Conservation (phyloP, 805 yeast genomes). For the Ogataea trehalophila region DNA sequence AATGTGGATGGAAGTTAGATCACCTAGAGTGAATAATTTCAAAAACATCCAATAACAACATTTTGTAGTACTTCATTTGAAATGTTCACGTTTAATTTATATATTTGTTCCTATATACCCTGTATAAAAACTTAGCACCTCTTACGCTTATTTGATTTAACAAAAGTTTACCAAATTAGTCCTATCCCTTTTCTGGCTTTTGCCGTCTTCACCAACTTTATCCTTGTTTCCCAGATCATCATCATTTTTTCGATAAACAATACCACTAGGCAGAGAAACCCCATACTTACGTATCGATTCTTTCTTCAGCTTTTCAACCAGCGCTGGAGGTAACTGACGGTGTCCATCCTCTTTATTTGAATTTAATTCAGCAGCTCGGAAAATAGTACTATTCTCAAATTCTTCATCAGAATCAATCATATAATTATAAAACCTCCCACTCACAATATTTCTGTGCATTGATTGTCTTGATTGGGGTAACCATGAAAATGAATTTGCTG, state of each 20-base stretch:
- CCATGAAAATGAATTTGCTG: too few species aligned
- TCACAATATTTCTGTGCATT: too few species aligned
- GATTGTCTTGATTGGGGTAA: too few species aligned
- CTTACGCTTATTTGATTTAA: background rate
- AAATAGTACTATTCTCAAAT: background rate
- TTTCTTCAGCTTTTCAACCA: slow-evolving; percentile 1
- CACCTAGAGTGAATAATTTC: background rate
- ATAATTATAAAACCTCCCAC: too few species aligned
- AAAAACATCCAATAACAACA: too few species aligned
- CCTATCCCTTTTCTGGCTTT: background rate
- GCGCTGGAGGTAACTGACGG: background rate
- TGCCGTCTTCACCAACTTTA: background rate
- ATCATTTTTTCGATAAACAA: slow-evolving; percentile 3
- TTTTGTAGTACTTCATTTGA: background rate
- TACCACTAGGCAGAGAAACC: slow-evolving; percentile 20
- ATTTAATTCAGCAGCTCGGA: background rate
- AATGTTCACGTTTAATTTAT: background rate
- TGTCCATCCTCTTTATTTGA: background rate
- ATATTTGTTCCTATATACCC: too few species aligned
- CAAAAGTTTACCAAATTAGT: background rate
- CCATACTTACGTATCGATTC: slow-evolving; percentile 18
- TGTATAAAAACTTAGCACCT: background rate
- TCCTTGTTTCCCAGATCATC: background rate
- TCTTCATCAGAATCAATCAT: too few species aligned
- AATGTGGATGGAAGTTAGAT: slow-evolving; percentile 36